Evolutionary conservation across 352 stramenopile species (phyloP).

Genomic region (Phytophthora idaei): DNA sequence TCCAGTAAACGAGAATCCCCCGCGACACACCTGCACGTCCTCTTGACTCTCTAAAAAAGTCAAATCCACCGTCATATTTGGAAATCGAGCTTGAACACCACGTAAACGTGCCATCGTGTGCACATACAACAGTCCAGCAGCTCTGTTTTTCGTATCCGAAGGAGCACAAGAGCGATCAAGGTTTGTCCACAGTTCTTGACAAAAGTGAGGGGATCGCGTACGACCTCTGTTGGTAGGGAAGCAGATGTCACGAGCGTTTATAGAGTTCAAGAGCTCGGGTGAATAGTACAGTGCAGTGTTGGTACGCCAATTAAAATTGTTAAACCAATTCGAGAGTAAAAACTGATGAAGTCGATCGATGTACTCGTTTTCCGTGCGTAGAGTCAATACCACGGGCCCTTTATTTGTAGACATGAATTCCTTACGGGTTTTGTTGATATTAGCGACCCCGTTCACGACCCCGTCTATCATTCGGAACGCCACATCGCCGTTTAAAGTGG

Average conservation of each 20-base stretch:
- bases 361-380: slow-evolving; percentile 36
- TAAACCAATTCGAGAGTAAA: slow-evolving; percentile 39
- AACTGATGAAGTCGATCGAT: slow-evolving; percentile 53
- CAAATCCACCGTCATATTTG: slow-evolving; percentile 23
- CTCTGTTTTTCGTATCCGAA: not conserved
- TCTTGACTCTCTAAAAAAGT: slow-evolving; percentile 33
- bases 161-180: slow-evolving; percentile 23
- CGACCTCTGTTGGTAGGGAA: slow-evolving; percentile 14
- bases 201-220: slow-evolving; percentile 14
- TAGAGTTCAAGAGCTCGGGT: slow-evolving; percentile 7
- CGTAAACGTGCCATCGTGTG: slow-evolving; percentile 20
- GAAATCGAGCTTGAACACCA: slow-evolving; percentile 12
- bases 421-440: not conserved
- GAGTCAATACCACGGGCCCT: slow-evolving; percentile 7
- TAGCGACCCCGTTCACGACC: slow-evolving; percentile 21
- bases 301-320: slow-evolving; percentile 33
- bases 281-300: slow-evolving; percentile 43
- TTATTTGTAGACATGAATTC: not conserved
- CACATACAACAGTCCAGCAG: slow-evolving; percentile 15
- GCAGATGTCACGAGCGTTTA: slow-evolving; percentile 20
- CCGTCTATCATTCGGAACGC: slow-evolving; percentile 42
- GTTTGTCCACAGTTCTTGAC: slow-evolving; percentile 37
- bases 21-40: slow-evolving; percentile 23
- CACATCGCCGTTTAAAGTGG: slow-evolving; percentile 11
- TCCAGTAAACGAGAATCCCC: slow-evolving; percentile 5